Base-by-base conservation (phyloP, 768 basidiomycete genomes). In the Lepiota subincarnata region DNA sequence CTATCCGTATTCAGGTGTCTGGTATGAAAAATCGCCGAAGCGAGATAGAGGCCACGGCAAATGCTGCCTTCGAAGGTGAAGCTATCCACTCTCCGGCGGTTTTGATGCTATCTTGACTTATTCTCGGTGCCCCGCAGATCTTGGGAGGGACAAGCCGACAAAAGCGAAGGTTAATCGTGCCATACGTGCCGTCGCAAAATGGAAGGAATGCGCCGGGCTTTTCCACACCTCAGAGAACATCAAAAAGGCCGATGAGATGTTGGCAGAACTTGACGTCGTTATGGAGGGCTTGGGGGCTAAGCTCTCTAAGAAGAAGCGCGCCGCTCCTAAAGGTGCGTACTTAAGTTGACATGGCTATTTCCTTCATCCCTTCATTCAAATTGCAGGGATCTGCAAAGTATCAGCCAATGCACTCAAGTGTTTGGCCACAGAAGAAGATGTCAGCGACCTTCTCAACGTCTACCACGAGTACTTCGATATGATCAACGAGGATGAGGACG, bases 371-470 rank as follows among this genome's bases (percentile, higher is more conserved):
- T 24, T 45, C 3, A 45, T 31, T 1, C 2, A 3, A 14, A 1
- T 6, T n/a, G 12, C 7, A 45, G 43, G 43, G 1, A 7, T n/a
- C 13, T 45, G 43, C 24, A 45, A 45, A 14, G 26, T 45, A 1
- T 45, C 43, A 11, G 10, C 43, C 22, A 22, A 37, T 7, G 48
- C 35, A 14, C 36, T 48, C 36, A 39, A 37, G 18, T 22, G 3
- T 20, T n/a, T 48, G 12, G 48, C 48, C 8, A 48, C 36, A 11
- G 48, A 48, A 39, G 46, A 48, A 19, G 48, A 48, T 22, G 48
- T 48, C 8, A 38, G 36, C 4, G 48, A 38, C 18, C 48, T 48
- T 7, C 22, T 37, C 10, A 19, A 38, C 13, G 20, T 38, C 18
- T 48, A 48, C 18, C 19, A 48, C 18, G 48, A 48, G 38, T 48